These are phyloP conservation scores for Solanum hybrid DNA, from an alignment of 305 asterid genomes.

Conservation along the genomic window DNA sequence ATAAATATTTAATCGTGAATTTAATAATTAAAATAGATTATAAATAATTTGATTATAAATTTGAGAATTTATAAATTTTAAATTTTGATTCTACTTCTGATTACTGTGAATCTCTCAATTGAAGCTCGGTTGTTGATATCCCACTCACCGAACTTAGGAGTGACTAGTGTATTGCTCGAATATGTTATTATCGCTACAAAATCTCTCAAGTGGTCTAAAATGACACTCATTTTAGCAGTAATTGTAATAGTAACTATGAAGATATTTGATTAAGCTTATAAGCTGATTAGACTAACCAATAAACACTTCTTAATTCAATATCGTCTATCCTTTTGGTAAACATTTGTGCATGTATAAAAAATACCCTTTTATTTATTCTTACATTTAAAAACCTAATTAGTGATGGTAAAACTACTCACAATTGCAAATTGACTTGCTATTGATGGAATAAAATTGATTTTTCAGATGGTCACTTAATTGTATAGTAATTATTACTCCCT, in stretches of 20 bases:
- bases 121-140: neutral
- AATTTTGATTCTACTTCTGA: neutral
- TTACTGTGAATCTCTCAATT: neutral
- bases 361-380: neutral
- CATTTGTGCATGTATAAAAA: neutral
- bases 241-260: neutral
- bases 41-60: neutral
- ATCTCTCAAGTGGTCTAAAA: neutral
- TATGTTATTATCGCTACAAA: neutral
- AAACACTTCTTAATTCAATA: neutral
- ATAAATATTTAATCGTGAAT: neutral
- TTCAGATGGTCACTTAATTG: neutral
- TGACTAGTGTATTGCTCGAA: neutral
- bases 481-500: neutral
- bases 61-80: neutral
- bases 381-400: neutral
- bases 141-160: neutral
- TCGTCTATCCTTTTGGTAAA: neutral
- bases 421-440: neutral
- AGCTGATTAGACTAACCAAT: neutral
- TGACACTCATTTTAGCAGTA: neutral
- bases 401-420: neutral
- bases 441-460: neutral
- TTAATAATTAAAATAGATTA: too few relatives aligned
- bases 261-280: neutral